Evolutionary conservation across 2,329 filamentous ascomycete species (phyloP).

Genomic region (Aureobasidium musti): DNA sequence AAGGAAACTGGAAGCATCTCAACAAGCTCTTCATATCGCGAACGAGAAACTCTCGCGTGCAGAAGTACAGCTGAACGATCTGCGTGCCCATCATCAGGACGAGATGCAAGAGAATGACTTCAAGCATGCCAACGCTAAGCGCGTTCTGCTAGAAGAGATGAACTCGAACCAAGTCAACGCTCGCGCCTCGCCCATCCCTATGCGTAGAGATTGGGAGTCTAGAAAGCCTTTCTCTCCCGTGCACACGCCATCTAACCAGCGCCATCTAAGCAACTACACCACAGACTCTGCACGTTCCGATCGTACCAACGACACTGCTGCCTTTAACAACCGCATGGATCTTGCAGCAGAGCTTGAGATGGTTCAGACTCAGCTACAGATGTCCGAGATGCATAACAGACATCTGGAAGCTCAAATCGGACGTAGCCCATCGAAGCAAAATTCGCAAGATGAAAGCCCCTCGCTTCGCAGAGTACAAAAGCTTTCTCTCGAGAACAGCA

Average conservation of each 20-base stretch:
- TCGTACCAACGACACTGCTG: conserved; percentile 77
- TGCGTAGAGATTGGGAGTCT: conserved; percentile 62
- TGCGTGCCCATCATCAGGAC: conserved; percentile 73
- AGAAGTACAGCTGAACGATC: conserved; percentile 76
- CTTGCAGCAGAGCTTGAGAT: conserved; percentile 87
- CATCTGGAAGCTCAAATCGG: conserved; percentile 88
- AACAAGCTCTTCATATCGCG: conserved; percentile 82
- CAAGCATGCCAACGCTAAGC: conserved; percentile 64
- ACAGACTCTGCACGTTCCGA: conserved; percentile 83
- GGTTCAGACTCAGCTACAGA: conserved; percentile 88
- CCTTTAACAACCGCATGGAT: conserved; percentile 87
- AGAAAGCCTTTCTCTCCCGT: conserved; percentile 68
- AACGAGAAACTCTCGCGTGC: conserved; percentile 78
- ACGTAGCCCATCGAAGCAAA: conserved; percentile 64
- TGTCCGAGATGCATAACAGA: conserved; percentile 92
- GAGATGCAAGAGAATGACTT: conserved; percentile 66
- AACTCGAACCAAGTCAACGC: conserved; percentile 75
- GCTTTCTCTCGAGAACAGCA: conserved; percentile 86
- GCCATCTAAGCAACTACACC: conserved; percentile 65
- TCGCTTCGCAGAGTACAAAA: conserved; percentile 82
- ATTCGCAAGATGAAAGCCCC: conserved; percentile 71
- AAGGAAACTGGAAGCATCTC: conserved; percentile 82
- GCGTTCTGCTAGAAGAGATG: conserved; percentile 82
- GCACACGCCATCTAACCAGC: conserved; percentile 72
- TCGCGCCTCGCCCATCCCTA: conserved; percentile 72